Evolutionary conservation across 306 rosid genomes (phyloP).

Genomic region (Purshia tridentata): DNA sequence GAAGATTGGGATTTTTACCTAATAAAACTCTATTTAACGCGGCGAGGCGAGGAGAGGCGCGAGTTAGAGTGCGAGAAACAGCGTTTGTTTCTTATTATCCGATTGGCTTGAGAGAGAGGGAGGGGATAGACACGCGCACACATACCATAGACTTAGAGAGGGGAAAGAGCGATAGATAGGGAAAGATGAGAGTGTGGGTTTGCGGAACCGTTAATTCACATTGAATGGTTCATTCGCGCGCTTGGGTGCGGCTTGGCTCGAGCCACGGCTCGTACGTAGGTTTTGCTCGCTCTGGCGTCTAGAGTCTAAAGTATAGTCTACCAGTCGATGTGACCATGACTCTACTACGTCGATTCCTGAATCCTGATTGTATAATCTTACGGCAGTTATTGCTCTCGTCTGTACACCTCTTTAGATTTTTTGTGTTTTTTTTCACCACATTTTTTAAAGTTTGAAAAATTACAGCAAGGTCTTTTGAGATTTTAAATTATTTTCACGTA

Average conservation of each 20-base stretch:
- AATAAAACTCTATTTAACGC: constrained; percentile 31
- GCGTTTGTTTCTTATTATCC: constrained; percentile 28
- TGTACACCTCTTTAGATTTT: no score
- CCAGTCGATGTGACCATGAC: no score
- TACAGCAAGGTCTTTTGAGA: no score
- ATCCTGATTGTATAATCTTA: no score
- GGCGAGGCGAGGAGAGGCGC: constrained; percentile 11
- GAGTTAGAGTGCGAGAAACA: no score
- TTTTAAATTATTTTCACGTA: no score
- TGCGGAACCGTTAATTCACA: constrained; percentile 49
- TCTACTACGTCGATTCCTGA: no score
- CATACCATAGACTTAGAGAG: neutral
- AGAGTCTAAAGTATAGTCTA: no score
- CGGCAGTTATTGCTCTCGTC: no score
- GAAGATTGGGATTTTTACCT: constrained; percentile 26
- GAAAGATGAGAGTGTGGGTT: constrained; percentile 45
- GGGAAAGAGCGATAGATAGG: constrained; percentile 12
- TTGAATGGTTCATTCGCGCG: constrained; percentile 43
- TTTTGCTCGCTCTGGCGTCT: neutral
- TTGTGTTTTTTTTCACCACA: no score
- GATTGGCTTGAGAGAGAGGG: constrained; percentile 28
- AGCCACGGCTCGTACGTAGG: constrained; percentile 28
- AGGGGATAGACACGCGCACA: constrained; percentile 19
- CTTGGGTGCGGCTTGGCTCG: constrained; percentile 48
- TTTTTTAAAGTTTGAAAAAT: no score